Conservation (phyloP, 352 stramenopile genomes). For the Pythium folliculosum region DNA sequence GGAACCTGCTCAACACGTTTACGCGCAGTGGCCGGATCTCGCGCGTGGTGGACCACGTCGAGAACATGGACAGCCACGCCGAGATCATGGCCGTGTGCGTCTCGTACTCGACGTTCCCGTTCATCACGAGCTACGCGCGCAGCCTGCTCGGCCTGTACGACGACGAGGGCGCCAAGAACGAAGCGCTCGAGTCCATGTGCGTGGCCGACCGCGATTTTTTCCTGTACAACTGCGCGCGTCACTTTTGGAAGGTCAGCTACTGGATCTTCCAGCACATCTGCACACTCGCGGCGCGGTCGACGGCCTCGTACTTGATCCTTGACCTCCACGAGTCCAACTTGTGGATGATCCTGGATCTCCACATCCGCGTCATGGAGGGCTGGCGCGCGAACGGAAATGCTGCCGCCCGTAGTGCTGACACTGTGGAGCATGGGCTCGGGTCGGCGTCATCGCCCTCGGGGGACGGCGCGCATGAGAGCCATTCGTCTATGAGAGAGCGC, state of each 20-base stretch:
- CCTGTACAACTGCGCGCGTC: slow-evolving; percentile 60
- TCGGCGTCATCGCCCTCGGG: neutral
- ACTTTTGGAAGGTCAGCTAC: slow-evolving; percentile 78
- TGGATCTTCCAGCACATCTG: slow-evolving; percentile 86
- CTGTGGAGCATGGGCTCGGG: neutral
- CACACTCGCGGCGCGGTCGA: slow-evolving; percentile 70
- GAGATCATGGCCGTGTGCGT: slow-evolving; percentile 75
- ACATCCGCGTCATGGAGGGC: slow-evolving; percentile 72
- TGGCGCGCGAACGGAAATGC: slow-evolving; percentile 27
- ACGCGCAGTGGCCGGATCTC: slow-evolving; percentile 61
- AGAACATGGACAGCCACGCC: slow-evolving; percentile 68
- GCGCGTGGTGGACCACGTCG: slow-evolving; percentile 61
- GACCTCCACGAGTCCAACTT: slow-evolving; percentile 81
- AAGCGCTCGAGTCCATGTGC: slow-evolving; percentile 54
- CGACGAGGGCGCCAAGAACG: slow-evolving; percentile 62
- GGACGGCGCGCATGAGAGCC: slow-evolving; percentile 21
- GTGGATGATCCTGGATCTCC: slow-evolving; percentile 80
- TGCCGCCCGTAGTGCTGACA: neutral
- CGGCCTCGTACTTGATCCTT: slow-evolving; percentile 75
- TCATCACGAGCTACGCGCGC: slow-evolving; percentile 83
- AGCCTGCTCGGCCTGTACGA: slow-evolving; percentile 75
- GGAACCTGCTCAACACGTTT: slow-evolving; percentile 69
- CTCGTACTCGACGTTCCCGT: slow-evolving; percentile 83
- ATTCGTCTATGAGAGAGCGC: slow-evolving; percentile 38
- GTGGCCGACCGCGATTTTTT: slow-evolving; percentile 59